Base-by-base conservation (phyloP, 2,329 filamentous ascomycete genomes). In the Juglanconis oblonga region DNA sequence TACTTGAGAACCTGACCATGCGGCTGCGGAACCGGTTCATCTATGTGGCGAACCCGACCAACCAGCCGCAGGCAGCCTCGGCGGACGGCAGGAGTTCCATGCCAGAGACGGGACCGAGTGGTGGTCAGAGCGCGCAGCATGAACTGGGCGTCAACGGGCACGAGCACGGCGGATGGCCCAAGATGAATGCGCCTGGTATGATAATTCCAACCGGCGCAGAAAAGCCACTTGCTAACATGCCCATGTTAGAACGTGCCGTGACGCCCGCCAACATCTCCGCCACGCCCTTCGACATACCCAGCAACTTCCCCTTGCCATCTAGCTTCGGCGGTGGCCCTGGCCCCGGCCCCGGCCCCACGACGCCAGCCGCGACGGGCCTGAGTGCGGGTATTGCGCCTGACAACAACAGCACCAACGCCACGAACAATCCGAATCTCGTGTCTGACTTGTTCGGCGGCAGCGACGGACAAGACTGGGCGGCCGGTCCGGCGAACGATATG, bases 1-100 rank as follows among this genome's bases (percentile, higher is more conserved):
- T 94, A 52, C 83, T 94, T n/a, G 87, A 92, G 68, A 90, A 88
- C 1, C 76, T 95, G 45, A 92, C 89, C 0, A 87, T 87, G 62
- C 83, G 90, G 31, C 80, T 94, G 64, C 84, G 90, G 57, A 87
- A 87, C 66, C 84, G 89, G 6, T 91, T 95, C 67, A 92, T 86
- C 71, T 90, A 80, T 74, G 88, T 76, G 64, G 83, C 85, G 5
- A 78, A 79, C 4, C 75, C 78, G 32, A 55, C 53, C 7, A 47
- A 14, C 53, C 53, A 55, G 53, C 14, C 73, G 52, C 73, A 76
- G 54, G 67, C 70, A 17, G 64, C 70, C 29, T 76, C 76, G 13
- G 73, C 70, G 14, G 76, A 76, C 51, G 76, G 72, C 3, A 76
- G 76, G 65, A 80, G 74, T 58, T 76, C 78, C n/a, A 55, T 73